These are phyloP conservation scores for Xylaria venustula DNA, from an alignment of 495 filamentous ascomycete species.

Conservation along the genomic window DNA sequence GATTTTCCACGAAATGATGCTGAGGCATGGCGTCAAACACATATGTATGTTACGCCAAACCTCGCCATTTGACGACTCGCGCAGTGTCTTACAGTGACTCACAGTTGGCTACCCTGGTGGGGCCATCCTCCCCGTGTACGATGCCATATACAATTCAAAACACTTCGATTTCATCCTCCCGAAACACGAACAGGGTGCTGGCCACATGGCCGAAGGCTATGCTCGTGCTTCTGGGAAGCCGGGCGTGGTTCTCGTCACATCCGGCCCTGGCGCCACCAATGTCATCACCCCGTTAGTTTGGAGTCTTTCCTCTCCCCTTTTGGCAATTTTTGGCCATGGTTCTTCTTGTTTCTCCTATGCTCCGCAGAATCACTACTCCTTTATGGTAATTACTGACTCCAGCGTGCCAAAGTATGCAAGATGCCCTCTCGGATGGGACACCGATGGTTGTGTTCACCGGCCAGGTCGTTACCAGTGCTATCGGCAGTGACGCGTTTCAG, in stretches of 20 bases:
- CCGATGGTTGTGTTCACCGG: constrained; percentile 77
- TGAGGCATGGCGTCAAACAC: constrained; percentile 85
- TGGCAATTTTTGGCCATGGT: too few species aligned
- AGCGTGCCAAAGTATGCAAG: too few species aligned
- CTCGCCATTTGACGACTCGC: background rate
- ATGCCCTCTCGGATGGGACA: constrained; percentile 75
- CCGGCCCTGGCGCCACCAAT: constrained; percentile 76
- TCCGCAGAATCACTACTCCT: too few species aligned
- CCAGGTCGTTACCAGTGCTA: constrained; percentile 70
- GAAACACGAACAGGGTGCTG: constrained; percentile 76
- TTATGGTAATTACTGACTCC: too few species aligned
- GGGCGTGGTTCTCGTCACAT: constrained; percentile 76
- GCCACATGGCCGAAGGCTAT: constrained; percentile 81
- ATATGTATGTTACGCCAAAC: constrained; percentile 62
- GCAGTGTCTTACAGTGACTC: constrained; percentile 22
- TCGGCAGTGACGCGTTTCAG: constrained; percentile 80
- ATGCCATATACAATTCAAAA: constrained; percentile 78
- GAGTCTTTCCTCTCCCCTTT: too few species aligned
- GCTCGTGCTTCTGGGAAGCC: constrained; percentile 72
- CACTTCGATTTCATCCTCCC: constrained; percentile 80
- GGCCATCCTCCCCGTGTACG: constrained; percentile 81
- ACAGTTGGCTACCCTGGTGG: constrained; percentile 72
- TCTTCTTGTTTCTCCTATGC: too few species aligned
- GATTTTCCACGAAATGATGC: constrained; percentile 99
- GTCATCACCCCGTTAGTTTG: constrained; percentile 74